These are phyloP conservation scores for Triticum aestivum DNA, from an alignment of 176 grass and related monocot species.

Conservation along the genomic window DNA sequence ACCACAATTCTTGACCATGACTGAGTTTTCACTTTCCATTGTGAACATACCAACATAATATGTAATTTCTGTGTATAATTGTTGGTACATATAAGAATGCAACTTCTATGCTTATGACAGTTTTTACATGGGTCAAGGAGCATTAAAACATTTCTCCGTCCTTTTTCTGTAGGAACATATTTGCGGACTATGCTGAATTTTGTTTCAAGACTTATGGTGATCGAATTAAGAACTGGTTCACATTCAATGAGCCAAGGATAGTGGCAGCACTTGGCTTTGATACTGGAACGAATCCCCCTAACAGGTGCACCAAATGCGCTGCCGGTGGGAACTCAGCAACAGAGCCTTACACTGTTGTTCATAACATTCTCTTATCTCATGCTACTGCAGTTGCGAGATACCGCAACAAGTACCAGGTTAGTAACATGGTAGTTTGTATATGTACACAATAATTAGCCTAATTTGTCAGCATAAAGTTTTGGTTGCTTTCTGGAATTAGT, in stretches of 20 bases:
- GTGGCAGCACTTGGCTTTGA: conserved; percentile 63
- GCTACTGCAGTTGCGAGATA: conserved; percentile 71
- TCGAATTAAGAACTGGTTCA: conserved; percentile 85
- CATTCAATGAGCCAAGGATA: conserved; percentile 76
- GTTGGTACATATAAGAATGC: not conserved
- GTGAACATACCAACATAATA: not conserved
- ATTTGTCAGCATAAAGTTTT: not conserved
- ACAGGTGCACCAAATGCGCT: conserved; percentile 41
- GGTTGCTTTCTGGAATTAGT: not conserved
- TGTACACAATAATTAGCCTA: not conserved
- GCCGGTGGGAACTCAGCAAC: conserved; percentile 62
- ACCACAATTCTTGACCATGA: not conserved
- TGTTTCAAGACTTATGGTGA: conserved; percentile 78
- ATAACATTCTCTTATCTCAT: conserved; percentile 70
- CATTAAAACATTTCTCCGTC: not conserved
- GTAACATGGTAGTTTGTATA: not conserved
- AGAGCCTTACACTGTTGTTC: conserved; percentile 68
- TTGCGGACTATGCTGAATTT: conserved; percentile 65
- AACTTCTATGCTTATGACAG: not conserved
- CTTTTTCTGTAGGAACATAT: conserved; percentile 48
- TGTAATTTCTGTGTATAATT: conserved; percentile 1
- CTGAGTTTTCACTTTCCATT: not conserved
- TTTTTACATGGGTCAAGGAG: not conserved
- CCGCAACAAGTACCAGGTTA: conserved; percentile 63
- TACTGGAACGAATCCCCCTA: conserved; percentile 38